Percentiles rank a stretch among this genome's conserved stretches.
Conservation (phyloP, 176 grass and related monocot genomes). For the Oryza coarctata region DNA sequence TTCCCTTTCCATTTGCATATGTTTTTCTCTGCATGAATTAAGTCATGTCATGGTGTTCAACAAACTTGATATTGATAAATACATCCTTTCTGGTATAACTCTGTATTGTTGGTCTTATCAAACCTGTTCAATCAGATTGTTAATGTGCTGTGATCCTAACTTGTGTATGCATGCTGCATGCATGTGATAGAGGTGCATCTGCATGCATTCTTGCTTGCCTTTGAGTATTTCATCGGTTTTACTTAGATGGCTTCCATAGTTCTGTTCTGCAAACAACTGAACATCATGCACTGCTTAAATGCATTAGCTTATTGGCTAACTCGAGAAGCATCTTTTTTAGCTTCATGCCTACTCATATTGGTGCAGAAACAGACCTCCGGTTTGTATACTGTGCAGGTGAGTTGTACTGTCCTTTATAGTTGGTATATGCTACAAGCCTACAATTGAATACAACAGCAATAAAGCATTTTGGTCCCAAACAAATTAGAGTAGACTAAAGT, state of each 20-base stretch:
- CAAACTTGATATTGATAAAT: slow-evolving; percentile 8
- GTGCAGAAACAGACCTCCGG: slow-evolving; percentile 83
- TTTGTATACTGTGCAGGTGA: slow-evolving; percentile 98
- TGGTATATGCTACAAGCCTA: too few species aligned
- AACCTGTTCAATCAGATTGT: neutral
- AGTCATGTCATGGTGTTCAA: neutral
- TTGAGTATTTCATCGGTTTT: slow-evolving; percentile 5
- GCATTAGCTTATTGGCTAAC: slow-evolving; percentile 12
- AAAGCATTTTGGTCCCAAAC: too few species aligned
- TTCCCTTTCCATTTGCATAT: slow-evolving; percentile 5
- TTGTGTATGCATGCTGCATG: neutral
- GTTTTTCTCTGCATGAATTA: neutral
- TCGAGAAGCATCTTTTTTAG: slow-evolving; percentile 46
- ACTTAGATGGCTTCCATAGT: neutral
- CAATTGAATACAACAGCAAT: too few species aligned
- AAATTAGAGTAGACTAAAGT: too few species aligned
- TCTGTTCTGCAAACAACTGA: slow-evolving; percentile 3
- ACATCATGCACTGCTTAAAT: neutral
- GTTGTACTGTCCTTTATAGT: slow-evolving; percentile 29
- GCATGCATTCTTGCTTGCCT: neutral
- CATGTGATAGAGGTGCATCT: neutral
- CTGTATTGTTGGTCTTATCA: neutral
- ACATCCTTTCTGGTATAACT: neutral
- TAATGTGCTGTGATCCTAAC: slow-evolving; percentile 1
- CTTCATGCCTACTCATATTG: slow-evolving; percentile 90